Conservation (phyloP, 768 basidiomycete species). For the Mrakia gelida region DNA sequence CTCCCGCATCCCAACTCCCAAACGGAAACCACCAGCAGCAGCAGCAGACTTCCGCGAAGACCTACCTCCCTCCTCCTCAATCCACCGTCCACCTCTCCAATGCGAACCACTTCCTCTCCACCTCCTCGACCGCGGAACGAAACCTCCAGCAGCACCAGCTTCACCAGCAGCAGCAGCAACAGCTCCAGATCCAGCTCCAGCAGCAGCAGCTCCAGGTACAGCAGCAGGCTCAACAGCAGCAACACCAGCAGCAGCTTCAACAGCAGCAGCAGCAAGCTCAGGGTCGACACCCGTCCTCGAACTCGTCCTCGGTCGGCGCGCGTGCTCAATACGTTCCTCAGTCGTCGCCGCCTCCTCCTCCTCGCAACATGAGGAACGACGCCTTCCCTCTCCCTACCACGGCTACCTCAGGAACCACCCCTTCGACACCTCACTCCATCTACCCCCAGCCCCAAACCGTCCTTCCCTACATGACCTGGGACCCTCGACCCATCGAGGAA, state of each 20-base stretch:
- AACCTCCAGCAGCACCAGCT: constrained; percentile 20
- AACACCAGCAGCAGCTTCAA: neutral
- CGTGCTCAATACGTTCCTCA: neutral
- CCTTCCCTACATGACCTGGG: constrained; percentile 32
- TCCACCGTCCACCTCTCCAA: constrained; percentile 13
- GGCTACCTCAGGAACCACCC: constrained; percentile 4
- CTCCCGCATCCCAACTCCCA: neutral
- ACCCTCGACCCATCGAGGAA: constrained; percentile 27
- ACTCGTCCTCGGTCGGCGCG: too few species aligned
- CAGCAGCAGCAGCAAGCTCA: neutral
- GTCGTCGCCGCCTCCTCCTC: neutral
- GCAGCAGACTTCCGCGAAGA: neutral
- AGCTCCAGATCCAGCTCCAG: neutral
- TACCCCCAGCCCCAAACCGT: constrained; percentile 20
- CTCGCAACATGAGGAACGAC: constrained; percentile 17
- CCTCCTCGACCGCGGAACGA: neutral
- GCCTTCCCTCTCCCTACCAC: constrained; percentile 19
- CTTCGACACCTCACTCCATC: constrained; percentile 4
- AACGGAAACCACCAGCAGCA: neutral
- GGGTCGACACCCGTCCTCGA: too few species aligned
- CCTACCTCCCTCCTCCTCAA: neutral
- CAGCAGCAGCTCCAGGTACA: constrained; percentile 13
- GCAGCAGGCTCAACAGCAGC: neutral
- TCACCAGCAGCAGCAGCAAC: constrained; percentile 13
- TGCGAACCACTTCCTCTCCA: neutral